phyloP scores from a whole-genome alignment of 257 asterid genomes.

The Petunia axillaris region DNA sequence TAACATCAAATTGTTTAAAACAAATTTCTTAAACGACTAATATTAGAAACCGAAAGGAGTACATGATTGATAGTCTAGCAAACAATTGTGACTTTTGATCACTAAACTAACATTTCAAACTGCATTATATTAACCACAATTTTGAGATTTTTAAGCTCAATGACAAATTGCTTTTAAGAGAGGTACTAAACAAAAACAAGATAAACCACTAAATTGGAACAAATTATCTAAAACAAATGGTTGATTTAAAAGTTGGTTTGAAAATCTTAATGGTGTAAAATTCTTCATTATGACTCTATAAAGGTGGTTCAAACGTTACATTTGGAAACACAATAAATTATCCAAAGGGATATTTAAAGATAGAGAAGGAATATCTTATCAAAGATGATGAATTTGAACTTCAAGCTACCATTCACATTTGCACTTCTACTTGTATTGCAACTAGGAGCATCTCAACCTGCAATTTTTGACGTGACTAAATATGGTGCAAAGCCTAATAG shows the following conservation, averaged over 20 bases:
- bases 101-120: background rate
- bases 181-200: background rate
- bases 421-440: background rate
- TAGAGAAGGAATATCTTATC: background rate
- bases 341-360: background rate
- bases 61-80: background rate
- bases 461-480: slow-evolving; percentile 24
- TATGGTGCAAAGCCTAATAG: slow-evolving; percentile 24
- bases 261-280: background rate
- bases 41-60: background rate
- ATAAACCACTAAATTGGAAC: background rate
- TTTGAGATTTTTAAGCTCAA: background rate
- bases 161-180: background rate
- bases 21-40: too few species aligned
- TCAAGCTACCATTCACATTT: background rate
- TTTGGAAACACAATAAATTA: background rate
- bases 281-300: background rate
- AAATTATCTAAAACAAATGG: slow-evolving; percentile 2
- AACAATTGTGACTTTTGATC: background rate
- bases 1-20: too few species aligned
- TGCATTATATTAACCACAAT: background rate
- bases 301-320: background rate
- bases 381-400: background rate
- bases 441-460: background rate
- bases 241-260: background rate